phyloP scores from a whole-genome alignment of 345 rosid species.

The Lagerstroemia speciosa region DNA sequence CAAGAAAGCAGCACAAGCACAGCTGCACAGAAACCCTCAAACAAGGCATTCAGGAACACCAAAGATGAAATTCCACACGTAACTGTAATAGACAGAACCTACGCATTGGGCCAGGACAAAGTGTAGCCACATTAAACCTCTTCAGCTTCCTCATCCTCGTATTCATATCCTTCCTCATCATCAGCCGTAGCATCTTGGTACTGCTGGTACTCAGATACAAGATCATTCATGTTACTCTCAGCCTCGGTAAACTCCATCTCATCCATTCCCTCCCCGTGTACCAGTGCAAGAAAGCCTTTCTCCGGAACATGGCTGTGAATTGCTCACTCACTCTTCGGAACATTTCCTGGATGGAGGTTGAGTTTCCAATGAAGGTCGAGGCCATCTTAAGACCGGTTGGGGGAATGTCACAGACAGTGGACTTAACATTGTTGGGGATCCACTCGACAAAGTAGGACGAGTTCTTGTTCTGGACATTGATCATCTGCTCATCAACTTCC shows the following conservation, averaged over 20 bases:
- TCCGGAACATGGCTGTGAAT: too few species aligned
- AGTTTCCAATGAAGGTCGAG: conserved; percentile 60
- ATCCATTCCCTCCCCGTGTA: too few species aligned
- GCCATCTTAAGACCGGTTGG: conserved; percentile 65
- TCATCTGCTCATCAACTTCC: too few species aligned
- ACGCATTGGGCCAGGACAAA: neutral
- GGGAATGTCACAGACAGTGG: conserved; percentile 71
- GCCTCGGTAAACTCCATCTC: too few species aligned
- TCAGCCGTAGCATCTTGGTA: conserved; percentile 76
- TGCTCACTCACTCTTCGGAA: conserved; percentile 67
- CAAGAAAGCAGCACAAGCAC: neutral
- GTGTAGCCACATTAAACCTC: conserved; percentile 18
- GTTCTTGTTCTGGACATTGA: conserved; percentile 77
- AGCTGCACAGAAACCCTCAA: conserved; percentile 14
- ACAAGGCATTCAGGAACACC: conserved; percentile 22
- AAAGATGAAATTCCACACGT: conserved; percentile 13
- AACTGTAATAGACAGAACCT: neutral
- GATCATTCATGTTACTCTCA: conserved; percentile 78
- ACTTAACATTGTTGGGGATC: conserved; percentile 78
- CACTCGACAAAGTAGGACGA: conserved; percentile 69
- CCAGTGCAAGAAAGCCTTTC: too few species aligned
- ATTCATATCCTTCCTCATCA: conserved; percentile 51
- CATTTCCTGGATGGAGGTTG: conserved; percentile 58
- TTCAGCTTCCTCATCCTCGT: conserved; percentile 48
- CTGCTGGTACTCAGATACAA: conserved; percentile 69